These are phyloP conservation scores for Phallus indusiatus DNA, from an alignment of 768 basidiomycete species.

Conservation along the genomic window DNA sequence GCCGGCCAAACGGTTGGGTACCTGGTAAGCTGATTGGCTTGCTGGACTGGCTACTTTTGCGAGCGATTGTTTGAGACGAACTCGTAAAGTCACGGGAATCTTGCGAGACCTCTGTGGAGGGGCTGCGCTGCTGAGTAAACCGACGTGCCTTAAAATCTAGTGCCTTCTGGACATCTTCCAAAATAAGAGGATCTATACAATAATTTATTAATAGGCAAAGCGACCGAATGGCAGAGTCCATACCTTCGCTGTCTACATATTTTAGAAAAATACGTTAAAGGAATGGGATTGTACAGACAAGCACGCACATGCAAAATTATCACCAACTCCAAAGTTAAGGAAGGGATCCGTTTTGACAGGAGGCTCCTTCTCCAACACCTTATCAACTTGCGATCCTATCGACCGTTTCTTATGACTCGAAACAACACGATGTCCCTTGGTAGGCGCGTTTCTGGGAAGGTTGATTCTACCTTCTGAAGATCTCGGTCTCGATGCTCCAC, in stretches of 20 bases:
- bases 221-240: not conserved
- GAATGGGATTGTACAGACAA: not conserved
- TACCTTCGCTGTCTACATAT: slow-evolving; percentile 2
- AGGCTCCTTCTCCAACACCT: not conserved
- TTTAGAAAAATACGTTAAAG: not conserved
- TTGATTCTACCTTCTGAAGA: slow-evolving; percentile 6
- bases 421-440: not conserved
- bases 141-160: slow-evolving; percentile 64
- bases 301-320: not conserved
- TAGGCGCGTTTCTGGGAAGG: not conserved
- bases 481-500: slow-evolving; percentile 1
- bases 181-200: slow-evolving; percentile 58
- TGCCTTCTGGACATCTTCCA: slow-evolving; percentile 74
- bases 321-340: slow-evolving; percentile 5
- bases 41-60: slow-evolving; percentile 14
- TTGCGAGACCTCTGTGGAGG: slow-evolving; percentile 15
- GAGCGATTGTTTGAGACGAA: slow-evolving; percentile 19
- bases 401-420: not conserved
- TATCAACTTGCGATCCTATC: not conserved
- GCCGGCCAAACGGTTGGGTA: not conserved
- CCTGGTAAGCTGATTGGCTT: slow-evolving; percentile 8
- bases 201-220: not conserved
- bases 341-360: not conserved
- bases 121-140: slow-evolving; percentile 38
- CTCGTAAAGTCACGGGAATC: not conserved